Base-by-base conservation (phyloP, 306 rosid species). In the Trifolium fragiferum region DNA sequence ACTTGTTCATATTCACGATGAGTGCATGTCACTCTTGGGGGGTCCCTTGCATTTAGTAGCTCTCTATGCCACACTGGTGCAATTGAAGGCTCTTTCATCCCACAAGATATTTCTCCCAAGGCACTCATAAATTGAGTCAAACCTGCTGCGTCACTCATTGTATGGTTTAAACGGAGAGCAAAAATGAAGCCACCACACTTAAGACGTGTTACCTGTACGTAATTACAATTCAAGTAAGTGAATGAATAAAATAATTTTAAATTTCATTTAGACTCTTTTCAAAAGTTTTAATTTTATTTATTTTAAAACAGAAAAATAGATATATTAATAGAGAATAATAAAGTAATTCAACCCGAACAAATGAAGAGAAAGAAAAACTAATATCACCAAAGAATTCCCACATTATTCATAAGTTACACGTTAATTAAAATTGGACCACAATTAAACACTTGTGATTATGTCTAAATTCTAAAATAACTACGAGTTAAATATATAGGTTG, bases 1-100 rank as follows among this genome's bases (percentile, higher is more conserved):
- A 76, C 76, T 13, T 76, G 74, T 2, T 85, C 86, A 10, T 81
- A 87, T 58, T 87, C 89, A 0, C 63, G 88, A 73, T 85, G 92
- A 2, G 2, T 53, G 43, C 68, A 70, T 1, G 87, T 81, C 7
- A 85, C 78, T 3, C 43, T 66, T 0, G 86, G 85, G 55, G 87
- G 89, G 25, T 75, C 72, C 13, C 86, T 73, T 4, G 89, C 86
- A 0, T 73, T 79, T 3, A 77, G 64, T 1, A 77, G 14, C 2
- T 77, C 76, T 14, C 81, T 70, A 0, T 8, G 0, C 27, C 59
- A 53, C 13, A 19, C 59, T 0, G 59, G 59, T 19, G 2, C 10
- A 11, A 53, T 53, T 8, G 59, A 53, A 53, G 27, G 59, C 19
- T 53, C 13, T 2, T 5, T 19, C 27, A 9, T 9, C 13, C 13